Percentiles rank a stretch among this genome's conserved stretches.
Evolutionary conservation across 768 basidiomycete species (phyloP).

Genomic region (Boletales sp.): DNA sequence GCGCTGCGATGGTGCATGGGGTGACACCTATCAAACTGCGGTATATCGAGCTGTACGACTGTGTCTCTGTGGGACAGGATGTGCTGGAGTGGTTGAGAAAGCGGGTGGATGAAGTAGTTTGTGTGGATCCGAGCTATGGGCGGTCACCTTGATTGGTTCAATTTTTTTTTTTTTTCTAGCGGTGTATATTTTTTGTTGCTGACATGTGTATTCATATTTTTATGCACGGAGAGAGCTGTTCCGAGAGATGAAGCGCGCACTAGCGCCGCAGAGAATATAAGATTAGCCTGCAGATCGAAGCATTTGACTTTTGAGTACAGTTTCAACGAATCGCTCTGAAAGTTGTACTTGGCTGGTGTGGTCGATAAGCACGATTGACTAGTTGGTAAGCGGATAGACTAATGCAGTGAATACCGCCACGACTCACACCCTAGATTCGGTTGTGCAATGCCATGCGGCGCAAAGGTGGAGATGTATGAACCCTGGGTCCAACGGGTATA

Average conservation of each 20-base stretch:
- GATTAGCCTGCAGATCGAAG: slow-evolving; percentile 5
- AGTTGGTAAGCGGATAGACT: no score
- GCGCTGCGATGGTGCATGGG: slow-evolving; percentile 36
- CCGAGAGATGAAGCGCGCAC: not conserved
- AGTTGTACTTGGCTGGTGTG: no score
- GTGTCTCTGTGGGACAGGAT: slow-evolving; percentile 61
- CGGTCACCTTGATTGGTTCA: slow-evolving; percentile 26
- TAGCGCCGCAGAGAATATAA: slow-evolving; percentile 7
- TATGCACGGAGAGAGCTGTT: not conserved
- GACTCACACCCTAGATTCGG: no score
- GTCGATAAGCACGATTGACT: no score
- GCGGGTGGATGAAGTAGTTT: slow-evolving; percentile 59
- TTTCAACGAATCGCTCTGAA: no score
- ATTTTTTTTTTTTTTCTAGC: not conserved
- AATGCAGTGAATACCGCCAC: no score
- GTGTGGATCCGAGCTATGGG: slow-evolving; percentile 55
- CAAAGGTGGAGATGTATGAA: no score
- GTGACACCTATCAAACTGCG: slow-evolving; percentile 53
- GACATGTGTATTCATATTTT: not conserved
- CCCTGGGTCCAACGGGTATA: not conserved
- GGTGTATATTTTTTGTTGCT: not conserved
- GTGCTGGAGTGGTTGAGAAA: slow-evolving; percentile 65
- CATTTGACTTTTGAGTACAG: no score
- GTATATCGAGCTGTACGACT: slow-evolving; percentile 63
- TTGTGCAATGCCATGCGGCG: no score